Evolutionary conservation across 2,329 filamentous ascomycete species (phyloP), one percentile per base, ranked within the genome.

Genomic region (Colletotrichum limetticola): DNA sequence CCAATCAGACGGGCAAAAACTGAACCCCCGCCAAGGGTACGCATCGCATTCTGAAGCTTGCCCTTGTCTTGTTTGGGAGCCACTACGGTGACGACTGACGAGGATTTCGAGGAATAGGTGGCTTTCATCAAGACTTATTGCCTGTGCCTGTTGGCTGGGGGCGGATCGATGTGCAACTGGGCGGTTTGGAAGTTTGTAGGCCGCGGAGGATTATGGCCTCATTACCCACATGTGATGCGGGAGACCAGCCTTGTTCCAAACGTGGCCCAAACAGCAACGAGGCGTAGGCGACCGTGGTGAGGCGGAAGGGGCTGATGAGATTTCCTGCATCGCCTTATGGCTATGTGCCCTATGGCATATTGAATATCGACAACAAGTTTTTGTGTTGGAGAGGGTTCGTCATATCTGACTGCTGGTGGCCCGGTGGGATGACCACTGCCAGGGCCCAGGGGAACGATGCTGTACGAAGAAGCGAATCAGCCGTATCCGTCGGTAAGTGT

Each of bases 171-270:
- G 59, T 72, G 70, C 66, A 69, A 70, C 66, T 72, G 66, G 66
- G 55, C 46, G 60, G 70, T 65, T 70, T 65, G 55, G 49, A 52
- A 56, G 46, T 60, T 56, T 55, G 70, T 70, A 72, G 59, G 66
- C 66, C 24, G 56, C 35, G 58, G 53, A 53, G 65, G 57, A 59
- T 70, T 70, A 65, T 72, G 70, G 70, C 60, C 70, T 72, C 60
- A 70, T 72, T 70, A 72, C 70, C 70, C 70, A 72, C 66, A 63
- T 61, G 46, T 7, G 55, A 19, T 57, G 60, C 70, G 55, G 55
- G 55, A 70, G 60, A 42, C 28, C 59, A 70, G 70, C 60, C 70
- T 65, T 70, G 66, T 72, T 72, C 70, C 66, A 72, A 72, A 72
- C 70, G 60, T 55, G 53, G 66, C 60, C 66, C 70, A 72, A 70